A percentile compares a stretch with the other conserved stretches of the same genome.
Evolutionary conservation across 306 rosid species (phyloP).

Genomic region (Quercus ilex): DNA sequence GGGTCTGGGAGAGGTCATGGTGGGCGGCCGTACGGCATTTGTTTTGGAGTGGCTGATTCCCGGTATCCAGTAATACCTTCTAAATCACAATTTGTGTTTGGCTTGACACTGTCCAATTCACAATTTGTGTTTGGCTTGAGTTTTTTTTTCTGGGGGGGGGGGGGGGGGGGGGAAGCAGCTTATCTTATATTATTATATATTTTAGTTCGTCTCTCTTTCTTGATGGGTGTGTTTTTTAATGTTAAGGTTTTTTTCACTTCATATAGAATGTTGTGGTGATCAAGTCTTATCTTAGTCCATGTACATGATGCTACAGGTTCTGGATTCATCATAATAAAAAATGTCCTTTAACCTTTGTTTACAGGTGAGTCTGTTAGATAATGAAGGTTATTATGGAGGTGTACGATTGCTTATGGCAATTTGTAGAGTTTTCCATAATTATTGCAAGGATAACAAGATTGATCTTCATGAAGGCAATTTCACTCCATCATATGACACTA

Average conservation of each 20-base stretch:
- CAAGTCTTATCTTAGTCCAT: not conserved
- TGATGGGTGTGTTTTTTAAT: too few species aligned
- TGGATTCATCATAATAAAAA: not conserved
- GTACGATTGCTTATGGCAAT: slow-evolving; percentile 85
- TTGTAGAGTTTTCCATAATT: slow-evolving; percentile 54
- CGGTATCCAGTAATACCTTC: too few species aligned
- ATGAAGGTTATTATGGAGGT: slow-evolving; percentile 83
- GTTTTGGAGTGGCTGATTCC: too few species aligned
- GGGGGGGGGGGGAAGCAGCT: too few species aligned
- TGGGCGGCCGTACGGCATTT: too few species aligned
- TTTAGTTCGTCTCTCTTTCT: too few species aligned
- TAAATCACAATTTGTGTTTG: too few species aligned
- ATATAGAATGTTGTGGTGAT: not conserved
- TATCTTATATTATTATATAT: too few species aligned
- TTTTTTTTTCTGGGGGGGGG: too few species aligned
- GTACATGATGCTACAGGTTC: not conserved
- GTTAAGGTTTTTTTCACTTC: not conserved
- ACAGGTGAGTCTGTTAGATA: slow-evolving; percentile 54
- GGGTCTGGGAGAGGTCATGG: too few species aligned
- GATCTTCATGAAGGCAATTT: slow-evolving; percentile 50
- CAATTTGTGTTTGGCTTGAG: too few species aligned
- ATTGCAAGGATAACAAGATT: slow-evolving; percentile 50
- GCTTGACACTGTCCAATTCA: too few species aligned
- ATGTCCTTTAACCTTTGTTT: not conserved
- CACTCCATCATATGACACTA: slow-evolving; percentile 84